Percentiles rank a stretch among this genome's conserved stretches.
phyloP scores from a whole-genome alignment of 257 asterid genomes.

The Petunia secreta region DNA sequence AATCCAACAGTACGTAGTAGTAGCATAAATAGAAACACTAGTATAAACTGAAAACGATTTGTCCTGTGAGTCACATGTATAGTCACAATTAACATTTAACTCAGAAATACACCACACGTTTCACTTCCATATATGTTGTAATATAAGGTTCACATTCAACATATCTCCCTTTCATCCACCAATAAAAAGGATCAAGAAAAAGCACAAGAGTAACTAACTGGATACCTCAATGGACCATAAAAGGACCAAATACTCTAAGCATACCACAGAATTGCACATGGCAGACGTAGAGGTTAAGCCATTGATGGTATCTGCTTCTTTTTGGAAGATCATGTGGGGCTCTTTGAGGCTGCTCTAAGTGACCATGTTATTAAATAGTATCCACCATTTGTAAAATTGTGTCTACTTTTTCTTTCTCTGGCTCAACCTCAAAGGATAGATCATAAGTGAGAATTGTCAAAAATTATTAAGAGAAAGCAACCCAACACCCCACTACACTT shows the following conservation, averaged over 20 bases:
- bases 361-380: slow-evolving; percentile 33
- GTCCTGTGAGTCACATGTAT: background rate
- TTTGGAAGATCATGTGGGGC: slow-evolving; percentile 36
- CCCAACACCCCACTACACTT: no score
- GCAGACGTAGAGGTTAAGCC: slow-evolving; percentile 32
- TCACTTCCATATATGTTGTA: background rate
- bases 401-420: background rate
- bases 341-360: slow-evolving; percentile 29
- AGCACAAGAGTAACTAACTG: slow-evolving; percentile 5
- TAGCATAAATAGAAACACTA: background rate
- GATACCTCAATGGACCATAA: slow-evolving; percentile 32
- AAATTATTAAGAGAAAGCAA: no score
- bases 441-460: no score
- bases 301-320: slow-evolving; percentile 22
- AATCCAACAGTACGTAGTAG: background rate
- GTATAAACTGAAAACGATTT: background rate
- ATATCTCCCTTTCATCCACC: background rate
- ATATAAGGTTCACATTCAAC: background rate
- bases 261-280: slow-evolving; percentile 43
- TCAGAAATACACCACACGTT: background rate
- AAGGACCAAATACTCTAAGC: slow-evolving; percentile 9
- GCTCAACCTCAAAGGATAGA: no score
- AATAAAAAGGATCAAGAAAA: background rate
- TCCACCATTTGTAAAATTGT: background rate
- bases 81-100: slow-evolving; percentile 17